These are phyloP conservation scores for Venturia aucupariae DNA, from an alignment of 2,329 filamentous ascomycete genomes.

Conservation along the genomic window DNA sequence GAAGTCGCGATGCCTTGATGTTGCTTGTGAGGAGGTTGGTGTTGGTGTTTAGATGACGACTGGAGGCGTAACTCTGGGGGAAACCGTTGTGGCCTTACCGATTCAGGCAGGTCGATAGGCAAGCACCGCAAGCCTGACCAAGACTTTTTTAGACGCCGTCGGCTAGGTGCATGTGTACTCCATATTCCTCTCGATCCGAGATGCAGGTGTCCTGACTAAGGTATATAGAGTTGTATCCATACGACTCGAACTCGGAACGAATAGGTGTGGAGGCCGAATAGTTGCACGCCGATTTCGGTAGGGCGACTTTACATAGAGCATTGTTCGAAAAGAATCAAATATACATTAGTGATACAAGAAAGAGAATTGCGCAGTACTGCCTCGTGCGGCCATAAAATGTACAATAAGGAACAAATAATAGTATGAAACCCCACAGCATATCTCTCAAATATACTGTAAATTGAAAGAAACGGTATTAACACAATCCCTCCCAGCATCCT, in stretches of 20 bases:
- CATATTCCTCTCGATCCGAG: constrained; percentile 3
- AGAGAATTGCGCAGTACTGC: too few relatives aligned
- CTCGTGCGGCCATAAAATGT: too few relatives aligned
- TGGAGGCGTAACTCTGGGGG: not conserved
- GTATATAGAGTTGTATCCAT: too few relatives aligned
- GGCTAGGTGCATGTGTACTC: not conserved
- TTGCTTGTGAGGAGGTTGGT: not conserved
- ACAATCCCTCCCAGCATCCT: not conserved
- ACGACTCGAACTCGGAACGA: not conserved
- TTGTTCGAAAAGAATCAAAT: too few relatives aligned
- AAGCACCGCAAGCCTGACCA: not conserved
- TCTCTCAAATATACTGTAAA: not conserved
- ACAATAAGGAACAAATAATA: too few relatives aligned
- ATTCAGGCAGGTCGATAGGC: not conserved
- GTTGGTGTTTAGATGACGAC: not conserved
- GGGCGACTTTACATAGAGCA: not conserved
- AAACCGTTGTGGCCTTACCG: not conserved
- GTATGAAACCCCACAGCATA: too few relatives aligned
- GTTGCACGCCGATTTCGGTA: not conserved
- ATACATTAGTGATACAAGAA: too few relatives aligned
- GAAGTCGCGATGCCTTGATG: not conserved
- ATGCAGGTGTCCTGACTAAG: not conserved
- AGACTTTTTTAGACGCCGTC: not conserved
- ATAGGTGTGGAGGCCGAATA: not conserved
- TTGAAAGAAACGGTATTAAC: not conserved